Evolutionary conservation across 73 alveolate species (phyloP).

Genomic region (Paramecium bursaria): DNA sequence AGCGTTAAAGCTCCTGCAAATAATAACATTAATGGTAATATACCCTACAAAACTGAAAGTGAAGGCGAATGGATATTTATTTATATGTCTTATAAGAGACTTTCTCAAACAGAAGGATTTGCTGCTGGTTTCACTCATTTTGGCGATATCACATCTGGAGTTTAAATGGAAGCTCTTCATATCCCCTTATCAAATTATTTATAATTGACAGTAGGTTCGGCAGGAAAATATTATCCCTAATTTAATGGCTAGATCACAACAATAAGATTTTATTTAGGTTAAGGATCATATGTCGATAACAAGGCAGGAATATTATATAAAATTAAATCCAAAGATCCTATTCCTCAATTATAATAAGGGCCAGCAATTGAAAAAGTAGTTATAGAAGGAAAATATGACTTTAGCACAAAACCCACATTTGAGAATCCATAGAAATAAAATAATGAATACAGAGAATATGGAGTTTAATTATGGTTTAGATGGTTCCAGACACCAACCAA

Average conservation of each 20-base stretch:
- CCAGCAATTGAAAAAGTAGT: background rate
- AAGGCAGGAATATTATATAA: slow-evolving; percentile 23
- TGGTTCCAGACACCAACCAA: slow-evolving; percentile 32
- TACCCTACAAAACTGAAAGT: slow-evolving; percentile 15
- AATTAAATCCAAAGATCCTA: slow-evolving; percentile 49
- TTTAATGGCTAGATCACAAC: slow-evolving; percentile 35
- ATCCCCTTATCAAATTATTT: slow-evolving; percentile 2
- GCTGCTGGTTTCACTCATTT: background rate
- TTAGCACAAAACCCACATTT: background rate
- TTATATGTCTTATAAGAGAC: slow-evolving; percentile 35
- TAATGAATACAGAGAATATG: no score
- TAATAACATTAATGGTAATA: background rate
- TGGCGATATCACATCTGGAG: background rate
- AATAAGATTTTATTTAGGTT: slow-evolving; percentile 25
- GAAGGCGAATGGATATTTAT: slow-evolving; percentile 58
- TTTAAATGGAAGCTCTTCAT: background rate
- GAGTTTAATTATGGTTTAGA: background rate
- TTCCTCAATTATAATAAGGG: background rate
- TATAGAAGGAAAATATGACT: slow-evolving; percentile 32
- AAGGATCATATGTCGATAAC: background rate
- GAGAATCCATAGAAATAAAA: background rate
- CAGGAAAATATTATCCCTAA: slow-evolving; percentile 2
- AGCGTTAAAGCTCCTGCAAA: no score
- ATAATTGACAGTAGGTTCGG: background rate
- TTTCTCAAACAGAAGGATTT: slow-evolving; percentile 1